phyloP scores from a whole-genome alignment of 345 rosid species.

The Noccaea bulbosa region DNA sequence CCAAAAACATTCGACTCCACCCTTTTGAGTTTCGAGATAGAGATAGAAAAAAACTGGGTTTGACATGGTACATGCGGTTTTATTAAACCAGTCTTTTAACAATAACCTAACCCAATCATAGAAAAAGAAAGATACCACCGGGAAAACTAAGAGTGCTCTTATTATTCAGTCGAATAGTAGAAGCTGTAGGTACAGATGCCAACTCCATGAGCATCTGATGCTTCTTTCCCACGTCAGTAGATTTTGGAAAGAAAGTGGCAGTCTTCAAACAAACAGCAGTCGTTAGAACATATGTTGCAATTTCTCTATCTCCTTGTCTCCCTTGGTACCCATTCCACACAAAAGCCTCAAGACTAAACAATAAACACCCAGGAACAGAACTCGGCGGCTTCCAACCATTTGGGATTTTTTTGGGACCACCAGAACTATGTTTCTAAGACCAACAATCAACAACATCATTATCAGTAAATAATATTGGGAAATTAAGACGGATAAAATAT shows the following conservation, averaged over 20 bases:
- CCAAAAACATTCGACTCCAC: no score
- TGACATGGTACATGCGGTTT: no score
- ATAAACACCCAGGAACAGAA: constrained; percentile 15
- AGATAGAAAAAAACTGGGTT: no score
- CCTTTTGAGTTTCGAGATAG: no score
- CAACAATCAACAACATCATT: neutral
- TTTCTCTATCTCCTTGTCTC: constrained; percentile 3
- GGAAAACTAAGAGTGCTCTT: neutral
- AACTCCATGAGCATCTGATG: constrained; percentile 25
- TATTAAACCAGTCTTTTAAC: no score
- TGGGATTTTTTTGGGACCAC: neutral
- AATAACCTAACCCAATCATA: neutral
- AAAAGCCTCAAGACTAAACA: constrained; percentile 17
- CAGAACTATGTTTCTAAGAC: neutral
- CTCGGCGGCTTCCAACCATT: constrained; percentile 9
- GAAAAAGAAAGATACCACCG: neutral
- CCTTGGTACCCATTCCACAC: constrained; percentile 23
- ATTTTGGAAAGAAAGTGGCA: constrained; percentile 4
- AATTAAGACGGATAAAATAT: neutral
- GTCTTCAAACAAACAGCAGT: constrained; percentile 20
- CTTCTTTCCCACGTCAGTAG: constrained; percentile 11
- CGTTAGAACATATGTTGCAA: constrained; percentile 11
- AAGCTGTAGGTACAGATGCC: constrained; percentile 13
- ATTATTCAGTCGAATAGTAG: constrained; percentile 12
- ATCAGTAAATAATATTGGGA: neutral